phyloP scores from a whole-genome alignment of 768 basidiomycete genomes.

The Piloderma croceum region DNA sequence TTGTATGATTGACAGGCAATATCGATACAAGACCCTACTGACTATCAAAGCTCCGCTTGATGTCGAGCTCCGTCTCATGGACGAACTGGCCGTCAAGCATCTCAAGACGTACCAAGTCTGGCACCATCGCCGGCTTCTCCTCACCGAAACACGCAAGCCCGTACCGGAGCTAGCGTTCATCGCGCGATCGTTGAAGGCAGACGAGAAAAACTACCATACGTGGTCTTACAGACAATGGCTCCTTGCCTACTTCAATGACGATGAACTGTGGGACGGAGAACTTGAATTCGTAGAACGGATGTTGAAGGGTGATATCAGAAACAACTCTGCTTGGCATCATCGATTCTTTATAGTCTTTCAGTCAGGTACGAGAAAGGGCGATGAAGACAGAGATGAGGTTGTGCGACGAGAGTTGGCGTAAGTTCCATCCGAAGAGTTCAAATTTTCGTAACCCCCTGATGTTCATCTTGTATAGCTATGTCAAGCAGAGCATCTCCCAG shows the following conservation, averaged over 20 bases:
- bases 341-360: slow-evolving; percentile 84
- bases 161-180: slow-evolving; percentile 77
- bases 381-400: slow-evolving; percentile 54
- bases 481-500: slow-evolving; percentile 75
- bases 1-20: slow-evolving; percentile 63
- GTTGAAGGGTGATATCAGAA: slow-evolving; percentile 73
- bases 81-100: slow-evolving; percentile 74
- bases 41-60: slow-evolving; percentile 61
- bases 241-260: slow-evolving; percentile 75
- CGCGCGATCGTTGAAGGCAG: slow-evolving; percentile 59
- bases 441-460: not conserved
- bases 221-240: slow-evolving; percentile 98
- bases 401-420: slow-evolving; percentile 72
- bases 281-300: slow-evolving; percentile 69
- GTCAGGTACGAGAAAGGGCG: slow-evolving; percentile 55
- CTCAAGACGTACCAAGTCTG: slow-evolving; percentile 98
- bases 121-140: slow-evolving; percentile 82
- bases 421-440: slow-evolving; percentile 26
- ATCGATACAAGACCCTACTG: slow-evolving; percentile 83
- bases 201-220: slow-evolving; percentile 97
- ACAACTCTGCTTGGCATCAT: slow-evolving; percentile 98
- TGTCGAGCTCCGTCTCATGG: slow-evolving; percentile 80
- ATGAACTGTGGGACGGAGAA: slow-evolving; percentile 68
- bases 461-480: slow-evolving; percentile 45
- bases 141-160: slow-evolving; percentile 49